These are phyloP conservation scores for Ceratobasidium sp. DNA, from an alignment of 1,284 basidiomycete genomes.

Conservation along the genomic window DNA sequence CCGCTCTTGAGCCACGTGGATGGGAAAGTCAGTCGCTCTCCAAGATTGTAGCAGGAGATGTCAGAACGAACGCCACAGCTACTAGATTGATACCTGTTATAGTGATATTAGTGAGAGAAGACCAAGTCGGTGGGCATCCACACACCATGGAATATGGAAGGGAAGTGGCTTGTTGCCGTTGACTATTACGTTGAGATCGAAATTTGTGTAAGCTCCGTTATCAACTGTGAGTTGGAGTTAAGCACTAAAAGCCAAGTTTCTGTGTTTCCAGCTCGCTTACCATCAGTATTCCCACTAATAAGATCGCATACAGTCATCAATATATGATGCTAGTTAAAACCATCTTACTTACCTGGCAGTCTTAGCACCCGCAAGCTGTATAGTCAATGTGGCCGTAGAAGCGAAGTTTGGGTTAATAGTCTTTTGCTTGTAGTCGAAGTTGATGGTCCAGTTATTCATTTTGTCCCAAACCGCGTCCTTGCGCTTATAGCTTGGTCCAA, in stretches of 20 bases:
- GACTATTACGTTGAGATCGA: slow-evolving; percentile 51
- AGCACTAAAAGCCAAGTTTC: slow-evolving; percentile 44
- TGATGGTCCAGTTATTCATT: slow-evolving; percentile 55
- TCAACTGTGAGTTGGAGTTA: slow-evolving; percentile 52
- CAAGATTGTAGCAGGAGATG: slow-evolving; percentile 53
- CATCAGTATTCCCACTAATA: slow-evolving; percentile 43
- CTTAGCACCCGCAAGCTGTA: slow-evolving; percentile 42
- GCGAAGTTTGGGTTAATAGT: slow-evolving; percentile 38
- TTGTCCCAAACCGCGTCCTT: slow-evolving; percentile 45
- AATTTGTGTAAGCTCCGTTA: slow-evolving; percentile 53
- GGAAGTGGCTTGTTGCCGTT: slow-evolving; percentile 52
- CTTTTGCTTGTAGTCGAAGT: slow-evolving; percentile 49
- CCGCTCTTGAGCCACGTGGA: slow-evolving; percentile 47
- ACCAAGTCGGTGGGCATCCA: not conserved
- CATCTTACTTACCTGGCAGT: slow-evolving; percentile 32
- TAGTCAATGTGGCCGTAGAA: slow-evolving; percentile 30
- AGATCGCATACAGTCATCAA: slow-evolving; percentile 12
- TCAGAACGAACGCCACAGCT: slow-evolving; percentile 53
- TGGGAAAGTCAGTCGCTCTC: slow-evolving; percentile 52
- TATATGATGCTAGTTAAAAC: not conserved
- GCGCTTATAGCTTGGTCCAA: slow-evolving; percentile 49
- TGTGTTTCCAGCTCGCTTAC: not conserved
- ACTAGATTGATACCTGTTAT: slow-evolving; percentile 51
- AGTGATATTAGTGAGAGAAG: not conserved
- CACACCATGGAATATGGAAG: slow-evolving; percentile 51